Percentiles rank a stretch among this genome's conserved stretches.
phyloP scores from a whole-genome alignment of 192 early-diverging fungal genomes.

The Geranomyces variabilis region DNA sequence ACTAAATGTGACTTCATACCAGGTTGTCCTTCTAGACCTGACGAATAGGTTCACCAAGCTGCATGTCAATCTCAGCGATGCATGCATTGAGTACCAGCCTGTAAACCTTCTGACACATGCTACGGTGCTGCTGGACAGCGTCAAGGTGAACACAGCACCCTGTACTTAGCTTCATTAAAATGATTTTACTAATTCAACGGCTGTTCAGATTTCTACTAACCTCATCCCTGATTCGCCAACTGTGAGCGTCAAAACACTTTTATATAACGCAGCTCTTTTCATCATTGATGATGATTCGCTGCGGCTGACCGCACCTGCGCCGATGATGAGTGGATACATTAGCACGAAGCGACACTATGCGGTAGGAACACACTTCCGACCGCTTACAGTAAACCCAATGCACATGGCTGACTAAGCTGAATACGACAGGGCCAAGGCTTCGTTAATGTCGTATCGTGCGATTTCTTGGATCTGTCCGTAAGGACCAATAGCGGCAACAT shows the following conservation, averaged over 20 bases:
- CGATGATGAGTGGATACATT: conserved; percentile 21
- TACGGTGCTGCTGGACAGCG: conserved; percentile 56
- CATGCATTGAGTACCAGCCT: conserved; percentile 65
- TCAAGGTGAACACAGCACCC: no score
- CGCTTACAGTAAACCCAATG: no score
- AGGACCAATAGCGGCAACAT: conserved; percentile 38
- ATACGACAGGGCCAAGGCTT: conserved; percentile 31
- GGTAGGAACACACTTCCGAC: not conserved
- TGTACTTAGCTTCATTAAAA: no score
- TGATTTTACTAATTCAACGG: not conserved
- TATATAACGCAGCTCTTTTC: conserved; percentile 56
- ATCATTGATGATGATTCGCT: conserved; percentile 53
- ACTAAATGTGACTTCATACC: not conserved
- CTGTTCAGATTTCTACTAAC: conserved; percentile 56
- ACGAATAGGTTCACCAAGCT: conserved; percentile 63
- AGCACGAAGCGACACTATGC: conserved; percentile 34
- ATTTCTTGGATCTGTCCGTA: conserved; percentile 41
- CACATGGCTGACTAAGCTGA: not conserved
- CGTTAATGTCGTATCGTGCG: conserved; percentile 35
- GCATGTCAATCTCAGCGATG: conserved; percentile 59
- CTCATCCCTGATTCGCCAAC: conserved; percentile 67
- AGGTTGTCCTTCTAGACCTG: conserved; percentile 41
- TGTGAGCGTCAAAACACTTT: conserved; percentile 50
- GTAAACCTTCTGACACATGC: conserved; percentile 53
- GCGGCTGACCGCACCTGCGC: conserved; percentile 34